phyloP scores from a whole-genome alignment of 805 yeast genomes.

The Myxozyma vanderwaltii region DNA sequence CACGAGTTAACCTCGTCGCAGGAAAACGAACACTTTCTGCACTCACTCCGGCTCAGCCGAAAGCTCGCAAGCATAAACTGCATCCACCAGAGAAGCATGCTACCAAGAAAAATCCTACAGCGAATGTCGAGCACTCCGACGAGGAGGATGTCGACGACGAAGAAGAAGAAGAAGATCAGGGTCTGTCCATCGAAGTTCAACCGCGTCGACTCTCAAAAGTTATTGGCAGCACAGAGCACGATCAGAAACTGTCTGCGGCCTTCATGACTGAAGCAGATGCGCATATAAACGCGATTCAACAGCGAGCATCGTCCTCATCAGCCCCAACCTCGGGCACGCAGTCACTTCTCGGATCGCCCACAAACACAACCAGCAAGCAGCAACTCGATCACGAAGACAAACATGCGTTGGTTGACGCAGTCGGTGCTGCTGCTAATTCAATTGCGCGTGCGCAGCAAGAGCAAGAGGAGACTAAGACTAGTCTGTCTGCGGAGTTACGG shows the following conservation, averaged over 20 bases:
- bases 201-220: constrained; percentile 7
- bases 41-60: constrained; percentile 3
- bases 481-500: constrained; percentile 10
- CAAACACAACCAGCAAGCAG: neutral
- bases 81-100: neutral
- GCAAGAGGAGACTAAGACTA: neutral
- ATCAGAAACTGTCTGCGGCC: constrained; percentile 6
- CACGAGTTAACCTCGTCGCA: constrained; percentile 20
- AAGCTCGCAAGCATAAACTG: neutral
- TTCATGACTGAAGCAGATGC: constrained; percentile 12
- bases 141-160: constrained; percentile 15
- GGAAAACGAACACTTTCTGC: constrained; percentile 20
- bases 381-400: neutral
- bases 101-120: neutral
- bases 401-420: neutral
- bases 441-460: constrained; percentile 1
- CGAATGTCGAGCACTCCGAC: neutral
- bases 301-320: constrained; percentile 25
- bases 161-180: constrained; percentile 24
- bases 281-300: constrained; percentile 9
- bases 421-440: constrained; percentile 4
- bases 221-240: neutral
- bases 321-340: constrained; percentile 30
- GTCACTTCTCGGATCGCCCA: constrained; percentile 25
- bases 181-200: constrained; percentile 23